A percentile compares a stretch with the other conserved stretches of the same genome.
These are phyloP conservation scores for Phytophthora vignae DNA, from an alignment of 352 stramenopile genomes.

Conservation along the genomic window DNA sequence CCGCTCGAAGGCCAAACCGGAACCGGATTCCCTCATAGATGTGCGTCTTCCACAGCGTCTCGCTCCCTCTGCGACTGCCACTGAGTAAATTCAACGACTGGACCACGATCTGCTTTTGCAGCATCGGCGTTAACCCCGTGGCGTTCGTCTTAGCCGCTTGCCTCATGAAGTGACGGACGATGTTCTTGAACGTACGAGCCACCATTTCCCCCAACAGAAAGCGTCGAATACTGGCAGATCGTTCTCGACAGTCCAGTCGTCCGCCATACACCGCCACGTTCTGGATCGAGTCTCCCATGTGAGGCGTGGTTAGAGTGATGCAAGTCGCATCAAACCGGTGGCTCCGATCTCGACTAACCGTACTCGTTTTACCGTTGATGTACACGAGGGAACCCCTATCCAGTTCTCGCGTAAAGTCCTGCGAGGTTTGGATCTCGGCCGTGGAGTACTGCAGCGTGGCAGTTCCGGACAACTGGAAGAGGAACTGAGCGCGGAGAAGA, in stretches of 20 bases:
- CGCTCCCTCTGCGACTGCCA: constrained; percentile 61
- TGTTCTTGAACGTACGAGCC: constrained; percentile 87
- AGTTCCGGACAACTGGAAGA: constrained; percentile 74
- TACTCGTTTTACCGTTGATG: constrained; percentile 66
- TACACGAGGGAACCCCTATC: constrained; percentile 69
- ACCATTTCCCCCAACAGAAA: constrained; percentile 90
- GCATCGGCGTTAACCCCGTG: constrained; percentile 50
- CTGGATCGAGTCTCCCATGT: constrained; percentile 77
- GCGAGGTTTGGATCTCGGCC: constrained; percentile 74
- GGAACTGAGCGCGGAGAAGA: constrained; percentile 81
- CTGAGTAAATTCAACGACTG: constrained; percentile 77
- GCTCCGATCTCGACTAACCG: constrained; percentile 50
- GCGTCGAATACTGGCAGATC: constrained; percentile 62
- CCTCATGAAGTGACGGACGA: constrained; percentile 82
- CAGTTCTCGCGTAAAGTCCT: constrained; percentile 87
- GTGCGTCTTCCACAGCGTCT: constrained; percentile 76
- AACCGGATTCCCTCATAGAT: constrained; percentile 78
- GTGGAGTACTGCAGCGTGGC: constrained; percentile 87
- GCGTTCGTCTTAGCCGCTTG: constrained; percentile 37
- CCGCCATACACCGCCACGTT: constrained; percentile 77
- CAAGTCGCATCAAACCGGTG: constrained; percentile 66
- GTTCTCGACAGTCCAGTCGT: constrained; percentile 60
- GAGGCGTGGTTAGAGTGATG: constrained; percentile 66
- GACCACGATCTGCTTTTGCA: constrained; percentile 61
- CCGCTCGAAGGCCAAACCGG: constrained; percentile 70